Evolutionary conservation across 345 rosid genomes (phyloP), one percentile per base, ranked within the genome.

Genomic region (thale cress (Arabidopsis thaliana)): DNA sequence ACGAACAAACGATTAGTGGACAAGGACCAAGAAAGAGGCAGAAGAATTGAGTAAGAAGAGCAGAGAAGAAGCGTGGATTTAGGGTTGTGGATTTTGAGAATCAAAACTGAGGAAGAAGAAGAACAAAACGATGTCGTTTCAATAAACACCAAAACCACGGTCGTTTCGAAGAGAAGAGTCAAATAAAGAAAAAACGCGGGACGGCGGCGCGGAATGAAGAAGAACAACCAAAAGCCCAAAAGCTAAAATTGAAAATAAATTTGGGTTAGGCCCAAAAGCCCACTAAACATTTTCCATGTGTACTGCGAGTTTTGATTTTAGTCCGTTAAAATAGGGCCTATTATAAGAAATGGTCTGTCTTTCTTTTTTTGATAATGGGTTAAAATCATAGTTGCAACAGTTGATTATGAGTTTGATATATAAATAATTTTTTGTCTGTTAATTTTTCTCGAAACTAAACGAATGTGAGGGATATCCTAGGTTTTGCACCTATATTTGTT

Each of bases 11-110:
- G 32, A 61, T 25, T 62, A 7, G 51, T 13, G 37, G 13, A 49
- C 36, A 7, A 61, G 49, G 36, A 41, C 33, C 22, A 61, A 12
- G 48, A 20, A 23, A 16, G 32, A 28, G 32, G 9, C 65, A 12
- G 49, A 23, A 11, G 34, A 40, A 40, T 60, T 25, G 51, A 42
- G 52, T 14, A 8, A 44, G 25, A 8, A 44, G 25, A 14, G 22
- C 24, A 44, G 67, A 64, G 55, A 45, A 45, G 41, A 46, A 16
- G 40, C 40, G 30, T 16, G 55, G 55, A 30, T 46, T 46, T 65
- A 65, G 56, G 56, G 55, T 45, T 64, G 20, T 32, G 25, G 3
- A n/a, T n/a, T 45, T 16, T 30, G 28, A 9, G 28, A 46, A 46
- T n/a, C 10, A 45, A 8, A 63, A 44, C 1, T 45, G 25, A 44